A percentile compares a stretch with the other conserved stretches of the same genome.
Conservation (phyloP, 768 basidiomycete species). For the Pholiota microspora region DNA sequence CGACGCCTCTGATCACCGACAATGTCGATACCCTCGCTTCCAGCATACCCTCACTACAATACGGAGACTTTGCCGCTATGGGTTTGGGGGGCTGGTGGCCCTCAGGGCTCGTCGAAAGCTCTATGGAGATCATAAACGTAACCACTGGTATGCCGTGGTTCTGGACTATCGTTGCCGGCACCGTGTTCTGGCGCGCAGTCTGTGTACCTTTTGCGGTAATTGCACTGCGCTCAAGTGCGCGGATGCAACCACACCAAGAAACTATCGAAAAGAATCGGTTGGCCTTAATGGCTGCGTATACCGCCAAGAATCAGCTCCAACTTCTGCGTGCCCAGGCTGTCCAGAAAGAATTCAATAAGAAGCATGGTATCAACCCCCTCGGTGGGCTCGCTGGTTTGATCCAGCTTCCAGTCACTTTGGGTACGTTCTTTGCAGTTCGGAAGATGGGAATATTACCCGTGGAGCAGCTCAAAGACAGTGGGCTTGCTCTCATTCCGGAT, state of each 20-base stretch:
- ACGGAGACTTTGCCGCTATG: slow-evolving; percentile 68
- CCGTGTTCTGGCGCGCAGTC: slow-evolving; percentile 56
- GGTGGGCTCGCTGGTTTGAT: slow-evolving; percentile 51
- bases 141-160: slow-evolving; percentile 78
- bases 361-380: slow-evolving; percentile 61
- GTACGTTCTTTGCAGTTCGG: slow-evolving; percentile 81
- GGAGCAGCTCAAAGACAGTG: slow-evolving; percentile 73
- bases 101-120: slow-evolving; percentile 57
- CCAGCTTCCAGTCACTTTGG: slow-evolving; percentile 76
- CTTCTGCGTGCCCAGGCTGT: slow-evolving; percentile 54
- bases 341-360: slow-evolving; percentile 54
- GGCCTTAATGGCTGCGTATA: slow-evolving; percentile 35
- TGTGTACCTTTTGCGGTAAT: slow-evolving; percentile 62
- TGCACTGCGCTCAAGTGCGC: slow-evolving; percentile 54
- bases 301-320: slow-evolving; percentile 38
- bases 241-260: slow-evolving; percentile 57
- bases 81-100: slow-evolving; percentile 65
- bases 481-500: slow-evolving; percentile 71
- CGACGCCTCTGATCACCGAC: slow-evolving; percentile 15
- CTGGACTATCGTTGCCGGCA: slow-evolving; percentile 71
- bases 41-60: slow-evolving; percentile 50
- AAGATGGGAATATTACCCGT: slow-evolving; percentile 70
- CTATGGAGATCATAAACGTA: slow-evolving; percentile 69
- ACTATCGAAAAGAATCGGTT: slow-evolving; percentile 47
- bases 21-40: slow-evolving; percentile 24